A percentile compares a stretch with the other conserved stretches of the same genome.
These are phyloP conservation scores for Pseudoneurospora amorphoporcata DNA, from an alignment of 495 filamentous ascomycete species.

Conservation along the genomic window DNA sequence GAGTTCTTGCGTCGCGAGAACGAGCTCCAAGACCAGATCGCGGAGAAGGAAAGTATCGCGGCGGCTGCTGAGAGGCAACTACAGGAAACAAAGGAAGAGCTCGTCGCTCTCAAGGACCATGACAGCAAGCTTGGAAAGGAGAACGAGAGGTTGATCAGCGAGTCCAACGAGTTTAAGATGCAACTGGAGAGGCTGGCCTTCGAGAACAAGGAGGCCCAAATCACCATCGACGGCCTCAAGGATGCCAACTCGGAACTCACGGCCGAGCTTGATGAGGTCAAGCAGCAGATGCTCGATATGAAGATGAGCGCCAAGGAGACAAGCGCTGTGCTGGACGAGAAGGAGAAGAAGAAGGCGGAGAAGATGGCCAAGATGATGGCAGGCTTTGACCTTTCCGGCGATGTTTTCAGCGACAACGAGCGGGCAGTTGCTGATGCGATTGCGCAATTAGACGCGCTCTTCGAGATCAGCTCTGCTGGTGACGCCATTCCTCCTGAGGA, in stretches of 20 bases:
- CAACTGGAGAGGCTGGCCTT: conserved; percentile 89
- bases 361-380: conserved; percentile 99
- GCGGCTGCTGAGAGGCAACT: conserved; percentile 66
- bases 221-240: conserved; percentile 91
- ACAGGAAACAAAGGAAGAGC: conserved; percentile 72
- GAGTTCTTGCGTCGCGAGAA: conserved; percentile 94
- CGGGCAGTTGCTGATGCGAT: conserved; percentile 71
- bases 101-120: conserved; percentile 70
- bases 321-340: conserved; percentile 77
- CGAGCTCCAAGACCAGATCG: conserved; percentile 89
- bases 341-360: conserved; percentile 96
- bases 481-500: conserved; percentile 75
- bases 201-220: conserved; percentile 90
- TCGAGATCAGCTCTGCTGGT: conserved; percentile 62
- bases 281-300: conserved; percentile 91
- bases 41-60: conserved; percentile 81
- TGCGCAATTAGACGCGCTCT: conserved; percentile 66
- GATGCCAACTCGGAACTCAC: conserved; percentile 93
- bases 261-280: conserved; percentile 82
- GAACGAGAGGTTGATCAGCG: conserved; percentile 72
- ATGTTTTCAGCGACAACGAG: conserved; percentile 87
- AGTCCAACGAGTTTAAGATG: conserved; percentile 89
- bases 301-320: conserved; percentile 94
- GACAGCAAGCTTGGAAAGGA: conserved; percentile 69
- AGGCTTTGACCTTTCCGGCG: conserved; percentile 83